Conservation (phyloP, 2,329 filamentous ascomycete genomes). For the Aspergillus ustus region DNA sequence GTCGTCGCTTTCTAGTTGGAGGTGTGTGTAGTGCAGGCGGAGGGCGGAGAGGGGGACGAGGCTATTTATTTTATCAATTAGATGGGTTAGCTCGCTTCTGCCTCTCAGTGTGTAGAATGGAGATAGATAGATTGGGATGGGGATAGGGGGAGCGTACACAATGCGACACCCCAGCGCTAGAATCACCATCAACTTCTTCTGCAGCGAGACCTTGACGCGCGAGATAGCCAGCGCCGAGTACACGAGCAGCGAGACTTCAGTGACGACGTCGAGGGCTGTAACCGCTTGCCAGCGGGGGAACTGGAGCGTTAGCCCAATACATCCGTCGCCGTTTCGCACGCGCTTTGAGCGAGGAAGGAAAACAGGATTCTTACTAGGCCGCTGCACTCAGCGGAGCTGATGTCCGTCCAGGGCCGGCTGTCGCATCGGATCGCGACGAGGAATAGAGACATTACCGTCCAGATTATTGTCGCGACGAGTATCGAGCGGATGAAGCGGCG, state of each 20-base stretch:
- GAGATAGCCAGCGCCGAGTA: slow-evolving; percentile 45
- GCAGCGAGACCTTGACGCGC: slow-evolving; percentile 43
- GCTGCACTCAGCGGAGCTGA: slow-evolving; percentile 31
- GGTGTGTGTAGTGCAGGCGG: slow-evolving; percentile 44
- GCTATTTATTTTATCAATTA: slow-evolving; percentile 25
- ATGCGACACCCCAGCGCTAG: slow-evolving; percentile 49
- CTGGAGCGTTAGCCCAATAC: slow-evolving; percentile 22
- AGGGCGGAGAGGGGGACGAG: slow-evolving; percentile 46
- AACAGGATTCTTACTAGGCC: slow-evolving; percentile 38
- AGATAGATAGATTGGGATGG: not conserved
- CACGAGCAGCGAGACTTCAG: slow-evolving; percentile 44
- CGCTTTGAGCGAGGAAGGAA: too few species aligned
- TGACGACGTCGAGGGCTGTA: slow-evolving; percentile 46
- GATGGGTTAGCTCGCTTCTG: not conserved
- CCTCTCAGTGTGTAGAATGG: not conserved
- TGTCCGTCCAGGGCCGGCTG: slow-evolving; percentile 39
- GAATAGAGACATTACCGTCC: slow-evolving; percentile 42
- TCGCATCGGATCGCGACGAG: slow-evolving; percentile 45
- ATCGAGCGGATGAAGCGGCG: slow-evolving; percentile 26
- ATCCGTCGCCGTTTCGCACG: too few species aligned
- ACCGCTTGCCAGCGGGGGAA: slow-evolving; percentile 46
- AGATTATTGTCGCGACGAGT: slow-evolving; percentile 35
- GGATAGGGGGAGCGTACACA: slow-evolving; percentile 33
- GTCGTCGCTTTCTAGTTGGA: slow-evolving; percentile 35
- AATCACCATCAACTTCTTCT: slow-evolving; percentile 46